A percentile compares a stretch with the other conserved stretches of the same genome.
These are phyloP conservation scores for Xylaria acuta DNA, from an alignment of 495 filamentous ascomycete genomes.

Conservation along the genomic window DNA sequence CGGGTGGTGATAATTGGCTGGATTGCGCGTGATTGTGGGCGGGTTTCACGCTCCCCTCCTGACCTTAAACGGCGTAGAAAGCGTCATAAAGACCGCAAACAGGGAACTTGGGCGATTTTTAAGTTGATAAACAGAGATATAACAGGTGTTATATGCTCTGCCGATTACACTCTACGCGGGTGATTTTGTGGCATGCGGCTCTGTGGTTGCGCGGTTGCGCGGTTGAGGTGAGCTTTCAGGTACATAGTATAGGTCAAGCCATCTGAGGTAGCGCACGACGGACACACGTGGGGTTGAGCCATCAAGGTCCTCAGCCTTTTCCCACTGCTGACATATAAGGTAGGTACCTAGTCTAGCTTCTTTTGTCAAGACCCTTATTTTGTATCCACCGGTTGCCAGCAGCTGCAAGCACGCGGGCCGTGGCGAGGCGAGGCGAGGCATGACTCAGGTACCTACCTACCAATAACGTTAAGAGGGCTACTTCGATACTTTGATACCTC, in stretches of 20 bases:
- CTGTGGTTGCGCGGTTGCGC: neutral
- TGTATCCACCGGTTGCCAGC: neutral
- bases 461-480: no score
- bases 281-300: constrained; percentile 3
- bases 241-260: neutral
- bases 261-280: no score
- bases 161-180: neutral
- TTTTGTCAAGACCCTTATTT: neutral
- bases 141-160: neutral
- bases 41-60: neutral
- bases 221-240: neutral
- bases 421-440: no score
- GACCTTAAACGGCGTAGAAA: neutral
- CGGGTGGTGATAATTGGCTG: neutral
- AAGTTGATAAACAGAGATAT: neutral
- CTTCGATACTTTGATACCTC: no score
- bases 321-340: neutral
- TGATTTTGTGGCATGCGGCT: neutral
- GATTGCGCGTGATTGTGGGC: neutral
- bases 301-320: constrained; percentile 11
- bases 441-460: no score
- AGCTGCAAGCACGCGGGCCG: neutral
- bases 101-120: neutral
- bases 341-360: neutral
- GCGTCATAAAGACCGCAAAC: neutral